phyloP scores from a whole-genome alignment of 257 asterid genomes.

The Capsicum rhomboideum region DNA sequence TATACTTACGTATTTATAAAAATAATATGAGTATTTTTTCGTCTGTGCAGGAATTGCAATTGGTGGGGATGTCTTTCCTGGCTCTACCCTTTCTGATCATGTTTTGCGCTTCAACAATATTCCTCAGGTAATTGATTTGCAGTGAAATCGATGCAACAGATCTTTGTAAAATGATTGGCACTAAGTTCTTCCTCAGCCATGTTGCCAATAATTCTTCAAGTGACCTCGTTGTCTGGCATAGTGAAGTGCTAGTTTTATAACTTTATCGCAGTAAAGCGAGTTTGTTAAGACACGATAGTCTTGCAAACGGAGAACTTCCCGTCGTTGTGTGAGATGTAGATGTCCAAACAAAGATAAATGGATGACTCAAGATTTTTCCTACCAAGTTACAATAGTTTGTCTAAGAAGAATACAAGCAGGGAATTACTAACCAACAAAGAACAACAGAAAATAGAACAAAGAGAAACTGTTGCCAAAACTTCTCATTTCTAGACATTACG shows the following conservation, averaged over 20 bases:
- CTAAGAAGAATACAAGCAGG: neutral
- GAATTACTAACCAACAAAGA: neutral
- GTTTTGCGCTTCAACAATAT: conserved; percentile 95
- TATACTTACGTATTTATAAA: neutral
- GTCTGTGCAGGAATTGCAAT: conserved; percentile 74
- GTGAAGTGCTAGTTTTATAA: neutral
- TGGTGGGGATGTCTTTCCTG: conserved; percentile 99
- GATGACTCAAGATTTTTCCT: neutral
- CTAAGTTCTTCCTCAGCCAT: neutral
- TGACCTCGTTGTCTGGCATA: neutral
- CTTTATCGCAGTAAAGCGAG: neutral
- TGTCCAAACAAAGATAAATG: neutral
- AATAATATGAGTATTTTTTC: neutral
- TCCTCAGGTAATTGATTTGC: conserved; percentile 59
- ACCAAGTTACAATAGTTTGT: neutral
- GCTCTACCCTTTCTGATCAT: conserved; percentile 98
- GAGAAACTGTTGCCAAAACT: neutral
- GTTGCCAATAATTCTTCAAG: neutral
- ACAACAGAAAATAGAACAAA: neutral
- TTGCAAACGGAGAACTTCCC: neutral
- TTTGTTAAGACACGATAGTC: neutral
- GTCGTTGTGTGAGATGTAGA: neutral
- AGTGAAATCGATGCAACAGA: neutral
- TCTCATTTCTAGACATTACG: neutral
- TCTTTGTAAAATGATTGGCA: neutral